Evolutionary conservation across 2,329 filamentous ascomycete genomes (phyloP).

Genomic region (Colletotrichum tropicicola): DNA sequence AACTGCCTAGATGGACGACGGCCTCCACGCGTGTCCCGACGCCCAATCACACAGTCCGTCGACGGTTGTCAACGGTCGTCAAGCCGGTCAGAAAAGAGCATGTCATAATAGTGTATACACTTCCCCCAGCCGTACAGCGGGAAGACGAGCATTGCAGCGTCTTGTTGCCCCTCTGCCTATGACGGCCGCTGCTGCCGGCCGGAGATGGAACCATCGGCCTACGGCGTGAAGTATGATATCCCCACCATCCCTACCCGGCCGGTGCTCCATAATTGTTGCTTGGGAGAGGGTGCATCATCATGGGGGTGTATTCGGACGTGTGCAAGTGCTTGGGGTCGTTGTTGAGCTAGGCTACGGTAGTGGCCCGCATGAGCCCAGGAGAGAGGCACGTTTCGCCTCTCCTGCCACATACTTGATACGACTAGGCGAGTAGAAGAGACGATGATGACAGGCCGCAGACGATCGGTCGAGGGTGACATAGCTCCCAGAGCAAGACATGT

Average conservation of each 20-base stretch:
- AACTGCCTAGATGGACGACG: constrained; percentile 22
- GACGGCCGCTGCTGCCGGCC: constrained; percentile 6
- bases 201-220: constrained; percentile 5
- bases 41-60: no score
- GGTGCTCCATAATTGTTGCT: background rate
- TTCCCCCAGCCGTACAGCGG: no score
- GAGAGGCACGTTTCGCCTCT: constrained; percentile 1
- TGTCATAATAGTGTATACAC: no score
- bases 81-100: no score
- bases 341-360: background rate
- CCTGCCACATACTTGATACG: constrained; percentile 1
- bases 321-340: background rate
- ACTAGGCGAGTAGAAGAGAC: constrained; percentile 3
- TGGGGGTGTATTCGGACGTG: background rate
- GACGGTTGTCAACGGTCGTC: no score
- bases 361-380: background rate
- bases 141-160: no score
- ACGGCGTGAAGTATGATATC: constrained; percentile 13
- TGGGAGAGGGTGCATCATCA: background rate
- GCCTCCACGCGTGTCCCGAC: background rate
- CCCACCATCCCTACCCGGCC: constrained; percentile 3
- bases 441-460: constrained; percentile 5
- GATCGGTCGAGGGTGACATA: constrained; percentile 14
- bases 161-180: no score
- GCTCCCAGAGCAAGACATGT: background rate